These are phyloP conservation scores for Zalerion maritima DNA, from an alignment of 495 filamentous ascomycete species.

Conservation along the genomic window DNA sequence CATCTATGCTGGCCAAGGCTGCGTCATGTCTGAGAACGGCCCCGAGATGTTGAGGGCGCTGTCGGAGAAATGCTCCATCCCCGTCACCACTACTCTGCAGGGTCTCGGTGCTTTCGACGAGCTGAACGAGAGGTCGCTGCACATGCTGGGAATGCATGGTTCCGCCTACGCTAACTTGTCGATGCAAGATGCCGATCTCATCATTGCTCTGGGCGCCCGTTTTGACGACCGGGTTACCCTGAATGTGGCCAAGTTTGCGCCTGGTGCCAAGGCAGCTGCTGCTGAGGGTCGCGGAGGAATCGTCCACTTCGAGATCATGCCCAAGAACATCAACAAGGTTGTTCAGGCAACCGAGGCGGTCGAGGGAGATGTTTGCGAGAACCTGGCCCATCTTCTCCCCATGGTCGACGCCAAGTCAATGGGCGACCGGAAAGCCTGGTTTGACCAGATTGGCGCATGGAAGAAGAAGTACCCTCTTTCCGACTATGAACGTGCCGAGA, in stretches of 20 bases:
- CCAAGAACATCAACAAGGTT: constrained; percentile 82
- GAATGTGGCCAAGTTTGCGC: constrained; percentile 50
- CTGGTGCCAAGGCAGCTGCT: constrained; percentile 50
- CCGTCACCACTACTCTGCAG: constrained; percentile 67
- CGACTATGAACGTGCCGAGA: constrained; percentile 54
- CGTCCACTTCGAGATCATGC: constrained; percentile 69
- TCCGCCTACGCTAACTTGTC: constrained; percentile 67
- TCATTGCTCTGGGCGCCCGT: constrained; percentile 60
- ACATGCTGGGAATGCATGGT: constrained; percentile 79
- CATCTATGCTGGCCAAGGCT: constrained; percentile 61
- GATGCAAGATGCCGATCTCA: constrained; percentile 65
- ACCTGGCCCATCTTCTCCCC: constrained; percentile 60
- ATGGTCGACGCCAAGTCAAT: constrained; percentile 41
- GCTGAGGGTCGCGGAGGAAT: constrained; percentile 60
- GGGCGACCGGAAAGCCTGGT: constrained; percentile 64
- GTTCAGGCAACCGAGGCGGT: constrained; percentile 70
- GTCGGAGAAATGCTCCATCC: constrained; percentile 57
- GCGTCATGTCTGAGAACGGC: constrained; percentile 50
- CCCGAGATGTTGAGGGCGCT: constrained; percentile 50
- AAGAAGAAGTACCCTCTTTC: constrained; percentile 70
- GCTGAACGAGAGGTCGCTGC: constrained; percentile 57
- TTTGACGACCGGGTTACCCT: constrained; percentile 69
- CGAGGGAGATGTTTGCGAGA: constrained; percentile 57
- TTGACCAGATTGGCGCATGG: constrained; percentile 75
- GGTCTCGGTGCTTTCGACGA: constrained; percentile 67